phyloP scores from a whole-genome alignment of 768 basidiomycete species.

The Boletus huronensis region DNA sequence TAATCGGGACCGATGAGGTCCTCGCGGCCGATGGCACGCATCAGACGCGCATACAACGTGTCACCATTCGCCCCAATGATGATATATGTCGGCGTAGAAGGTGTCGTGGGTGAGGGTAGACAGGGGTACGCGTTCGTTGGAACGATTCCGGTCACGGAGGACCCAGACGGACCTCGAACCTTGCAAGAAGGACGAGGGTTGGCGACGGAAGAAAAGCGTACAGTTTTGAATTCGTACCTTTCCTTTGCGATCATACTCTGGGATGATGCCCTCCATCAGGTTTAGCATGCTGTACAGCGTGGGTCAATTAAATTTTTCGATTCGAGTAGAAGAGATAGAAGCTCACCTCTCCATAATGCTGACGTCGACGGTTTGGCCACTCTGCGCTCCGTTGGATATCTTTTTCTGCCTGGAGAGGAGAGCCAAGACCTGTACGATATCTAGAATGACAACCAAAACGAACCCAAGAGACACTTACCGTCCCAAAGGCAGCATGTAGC shows the following conservation, averaged over 20 bases:
- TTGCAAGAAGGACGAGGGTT: constrained; percentile 28
- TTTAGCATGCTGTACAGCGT: constrained; percentile 56
- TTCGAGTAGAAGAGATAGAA: not conserved
- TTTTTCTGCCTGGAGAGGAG: constrained; percentile 46
- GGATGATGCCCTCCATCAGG: constrained; percentile 74
- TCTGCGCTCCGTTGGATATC: constrained; percentile 25
- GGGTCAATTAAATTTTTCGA: not conserved
- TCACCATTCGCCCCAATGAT: constrained; percentile 75
- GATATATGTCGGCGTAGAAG: constrained; percentile 48
- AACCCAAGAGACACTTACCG: constrained; percentile 38
- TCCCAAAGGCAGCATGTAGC: constrained; percentile 70
- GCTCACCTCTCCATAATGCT: constrained; percentile 68
- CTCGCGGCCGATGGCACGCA: constrained; percentile 53
- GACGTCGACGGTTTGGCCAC: constrained; percentile 63
- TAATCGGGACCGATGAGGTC: constrained; percentile 58
- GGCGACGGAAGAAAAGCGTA: not conserved
- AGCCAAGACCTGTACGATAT: constrained; percentile 49
- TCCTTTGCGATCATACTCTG: constrained; percentile 69
- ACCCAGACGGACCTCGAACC: constrained; percentile 71
- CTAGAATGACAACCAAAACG: not conserved
- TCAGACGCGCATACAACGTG: constrained; percentile 63
- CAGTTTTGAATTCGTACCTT: constrained; percentile 39
- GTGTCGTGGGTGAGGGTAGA: constrained; percentile 41
- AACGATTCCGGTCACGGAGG: constrained; percentile 72
- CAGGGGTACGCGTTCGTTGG: constrained; percentile 75